Evolutionary conservation across 768 basidiomycete species (phyloP).

Genomic region (Serendipita sp.): DNA sequence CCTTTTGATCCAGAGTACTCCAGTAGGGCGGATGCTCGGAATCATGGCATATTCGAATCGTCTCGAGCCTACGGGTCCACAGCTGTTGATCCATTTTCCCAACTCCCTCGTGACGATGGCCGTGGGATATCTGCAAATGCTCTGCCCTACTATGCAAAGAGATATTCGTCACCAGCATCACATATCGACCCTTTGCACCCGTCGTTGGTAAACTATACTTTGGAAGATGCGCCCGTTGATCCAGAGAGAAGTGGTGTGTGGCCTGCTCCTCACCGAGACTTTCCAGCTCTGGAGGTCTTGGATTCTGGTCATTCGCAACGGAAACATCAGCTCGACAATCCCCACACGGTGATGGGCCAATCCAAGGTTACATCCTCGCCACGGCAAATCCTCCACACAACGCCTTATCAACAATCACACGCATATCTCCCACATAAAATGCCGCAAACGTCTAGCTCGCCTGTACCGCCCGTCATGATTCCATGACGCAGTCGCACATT

Average conservation of each 20-base stretch:
- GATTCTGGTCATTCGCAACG: not conserved
- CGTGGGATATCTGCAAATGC: not conserved
- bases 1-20: not conserved
- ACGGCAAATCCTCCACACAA: too few relatives aligned
- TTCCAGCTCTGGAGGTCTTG: not conserved
- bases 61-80: not conserved
- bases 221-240: not conserved
- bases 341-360: not conserved
- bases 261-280: not conserved
- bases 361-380: too few relatives aligned
- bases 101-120: too few relatives aligned
- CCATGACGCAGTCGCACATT: slow-evolving; percentile 47
- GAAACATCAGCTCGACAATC: not conserved
- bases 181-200: not conserved
- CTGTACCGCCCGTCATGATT: slow-evolving; percentile 62
- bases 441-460: too few relatives aligned
- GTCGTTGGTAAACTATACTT: not conserved
- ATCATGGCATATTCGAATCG: not conserved
- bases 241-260: not conserved
- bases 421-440: too few relatives aligned
- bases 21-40: not conserved
- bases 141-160: not conserved
- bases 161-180: not conserved
- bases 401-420: too few relatives aligned
- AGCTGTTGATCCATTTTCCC: not conserved